Conservation (phyloP, 345 rosid species). For the Populus nigra region DNA sequence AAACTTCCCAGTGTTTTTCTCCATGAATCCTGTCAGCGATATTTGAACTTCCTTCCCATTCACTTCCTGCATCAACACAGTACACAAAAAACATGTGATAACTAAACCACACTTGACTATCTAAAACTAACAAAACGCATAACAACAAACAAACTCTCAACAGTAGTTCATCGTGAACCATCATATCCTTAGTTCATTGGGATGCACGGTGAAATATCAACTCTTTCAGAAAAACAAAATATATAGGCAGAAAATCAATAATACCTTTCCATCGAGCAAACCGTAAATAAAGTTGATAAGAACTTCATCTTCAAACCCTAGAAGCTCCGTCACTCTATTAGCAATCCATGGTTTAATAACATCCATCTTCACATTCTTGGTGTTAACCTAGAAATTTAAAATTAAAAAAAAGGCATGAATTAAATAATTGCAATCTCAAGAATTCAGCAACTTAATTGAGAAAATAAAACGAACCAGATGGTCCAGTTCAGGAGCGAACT, state of each 20-base stretch:
- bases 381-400: slow-evolving; percentile 54
- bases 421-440: neutral
- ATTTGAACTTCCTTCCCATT: slow-evolving; percentile 93
- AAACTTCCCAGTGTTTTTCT: slow-evolving; percentile 88
- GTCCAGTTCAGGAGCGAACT: slow-evolving; percentile 83
- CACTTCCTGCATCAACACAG: slow-evolving; percentile 49
- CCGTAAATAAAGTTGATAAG: slow-evolving; percentile 93
- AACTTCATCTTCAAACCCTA: slow-evolving; percentile 97
- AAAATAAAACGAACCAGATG: slow-evolving; percentile 56
- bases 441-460: neutral
- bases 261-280: slow-evolving; percentile 88
- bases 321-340: slow-evolving; percentile 80
- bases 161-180: neutral
- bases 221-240: neutral
- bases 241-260: neutral
- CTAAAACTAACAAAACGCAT: neutral
- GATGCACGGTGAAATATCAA: neutral
- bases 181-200: neutral
- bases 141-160: neutral
- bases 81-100: neutral
- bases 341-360: slow-evolving; percentile 96
- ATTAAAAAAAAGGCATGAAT: neutral
- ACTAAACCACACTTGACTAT: neutral
- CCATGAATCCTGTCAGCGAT: slow-evolving; percentile 93
- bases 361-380: slow-evolving; percentile 91